These are phyloP conservation scores for Phytophthora hybrid DNA, from an alignment of 352 stramenopile species.

Conservation along the genomic window DNA sequence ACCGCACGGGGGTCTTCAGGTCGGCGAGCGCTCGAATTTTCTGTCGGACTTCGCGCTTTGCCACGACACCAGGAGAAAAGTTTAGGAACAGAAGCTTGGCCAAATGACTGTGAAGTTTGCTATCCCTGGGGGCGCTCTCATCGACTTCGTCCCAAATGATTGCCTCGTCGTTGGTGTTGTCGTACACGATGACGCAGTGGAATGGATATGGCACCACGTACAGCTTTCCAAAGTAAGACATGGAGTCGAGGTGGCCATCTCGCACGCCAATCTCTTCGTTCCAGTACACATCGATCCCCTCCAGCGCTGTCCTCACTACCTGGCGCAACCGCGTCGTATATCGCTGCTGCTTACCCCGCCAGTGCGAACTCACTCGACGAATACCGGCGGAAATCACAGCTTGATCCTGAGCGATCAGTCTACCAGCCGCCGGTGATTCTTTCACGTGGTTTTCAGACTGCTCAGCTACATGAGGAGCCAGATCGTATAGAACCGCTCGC, in stretches of 20 bases:
- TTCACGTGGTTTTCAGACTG: conserved; percentile 5
- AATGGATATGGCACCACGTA: conserved; percentile 60
- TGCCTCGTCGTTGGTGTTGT: conserved; percentile 50
- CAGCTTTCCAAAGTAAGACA: conserved; percentile 55
- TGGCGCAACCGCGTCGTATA: conserved; percentile 38
- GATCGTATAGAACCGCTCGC: conserved; percentile 42
- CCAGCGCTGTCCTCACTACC: conserved; percentile 35
- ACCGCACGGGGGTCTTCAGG: conserved; percentile 27
- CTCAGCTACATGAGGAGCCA: conserved; percentile 8
- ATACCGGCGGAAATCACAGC: conserved; percentile 40
- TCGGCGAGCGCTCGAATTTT: conserved; percentile 43
- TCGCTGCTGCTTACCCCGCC: conserved; percentile 35
- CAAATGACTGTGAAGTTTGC: conserved; percentile 37
- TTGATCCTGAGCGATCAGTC: conserved; percentile 31
- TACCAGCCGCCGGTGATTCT: conserved; percentile 21
- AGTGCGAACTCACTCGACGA: conserved; percentile 46
- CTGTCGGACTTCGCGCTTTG: conserved; percentile 38
- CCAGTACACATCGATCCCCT: conserved; percentile 62
- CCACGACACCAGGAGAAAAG: conserved; percentile 36
- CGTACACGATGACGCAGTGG: conserved; percentile 56
- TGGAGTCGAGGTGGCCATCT: conserved; percentile 47
- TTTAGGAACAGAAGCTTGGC: conserved; percentile 39
- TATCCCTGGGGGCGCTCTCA: conserved; percentile 5
- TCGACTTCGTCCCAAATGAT: conserved; percentile 44
- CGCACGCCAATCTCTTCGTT: conserved; percentile 35